phyloP scores from a whole-genome alignment of 352 stramenopile species.

The Saprolegnia diclina region DNA sequence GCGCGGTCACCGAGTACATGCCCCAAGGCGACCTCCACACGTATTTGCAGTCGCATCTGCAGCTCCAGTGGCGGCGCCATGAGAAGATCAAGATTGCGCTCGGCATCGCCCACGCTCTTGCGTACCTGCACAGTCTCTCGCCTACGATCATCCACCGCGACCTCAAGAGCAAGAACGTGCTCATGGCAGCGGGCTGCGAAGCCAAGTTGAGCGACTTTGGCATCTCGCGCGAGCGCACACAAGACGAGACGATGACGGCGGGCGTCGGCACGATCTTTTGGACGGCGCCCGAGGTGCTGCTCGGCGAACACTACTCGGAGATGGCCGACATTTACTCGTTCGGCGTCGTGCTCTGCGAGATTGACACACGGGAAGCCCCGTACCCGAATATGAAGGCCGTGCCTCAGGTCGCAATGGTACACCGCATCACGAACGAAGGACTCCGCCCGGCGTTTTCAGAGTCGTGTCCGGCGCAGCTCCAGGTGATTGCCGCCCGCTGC shows the following conservation, averaged over 20 bases:
- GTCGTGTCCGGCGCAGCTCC: slow-evolving; percentile 46
- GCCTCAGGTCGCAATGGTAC: slow-evolving; percentile 64
- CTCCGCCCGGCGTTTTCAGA: slow-evolving; percentile 57
- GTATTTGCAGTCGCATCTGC: slow-evolving; percentile 36
- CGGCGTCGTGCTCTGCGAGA: slow-evolving; percentile 68
- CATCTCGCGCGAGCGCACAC: slow-evolving; percentile 66
- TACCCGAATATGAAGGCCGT: slow-evolving; percentile 70
- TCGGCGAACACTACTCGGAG: slow-evolving; percentile 83
- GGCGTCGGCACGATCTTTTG: slow-evolving; percentile 83
- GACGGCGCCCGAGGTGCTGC: slow-evolving; percentile 77
- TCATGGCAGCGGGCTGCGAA: slow-evolving; percentile 55
- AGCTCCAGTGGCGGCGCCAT: slow-evolving; percentile 29
- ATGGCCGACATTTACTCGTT: slow-evolving; percentile 86
- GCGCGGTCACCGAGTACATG: slow-evolving; percentile 80
- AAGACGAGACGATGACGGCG: slow-evolving; percentile 77
- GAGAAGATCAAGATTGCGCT: slow-evolving; percentile 75
- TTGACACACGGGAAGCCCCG: slow-evolving; percentile 70
- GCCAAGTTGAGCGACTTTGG: slow-evolving; percentile 74
- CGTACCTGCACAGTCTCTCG: slow-evolving; percentile 66
- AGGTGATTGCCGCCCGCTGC: slow-evolving; percentile 55
- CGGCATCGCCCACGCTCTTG: slow-evolving; percentile 70
- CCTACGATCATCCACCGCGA: slow-evolving; percentile 64
- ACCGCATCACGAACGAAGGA: slow-evolving; percentile 65
- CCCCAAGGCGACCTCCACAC: slow-evolving; percentile 62
- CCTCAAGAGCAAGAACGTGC: slow-evolving; percentile 76